Evolutionary conservation across 2,329 filamentous ascomycete species (phyloP), one percentile per base, ranked within the genome.

Genomic region (Colletotrichum lentis): DNA sequence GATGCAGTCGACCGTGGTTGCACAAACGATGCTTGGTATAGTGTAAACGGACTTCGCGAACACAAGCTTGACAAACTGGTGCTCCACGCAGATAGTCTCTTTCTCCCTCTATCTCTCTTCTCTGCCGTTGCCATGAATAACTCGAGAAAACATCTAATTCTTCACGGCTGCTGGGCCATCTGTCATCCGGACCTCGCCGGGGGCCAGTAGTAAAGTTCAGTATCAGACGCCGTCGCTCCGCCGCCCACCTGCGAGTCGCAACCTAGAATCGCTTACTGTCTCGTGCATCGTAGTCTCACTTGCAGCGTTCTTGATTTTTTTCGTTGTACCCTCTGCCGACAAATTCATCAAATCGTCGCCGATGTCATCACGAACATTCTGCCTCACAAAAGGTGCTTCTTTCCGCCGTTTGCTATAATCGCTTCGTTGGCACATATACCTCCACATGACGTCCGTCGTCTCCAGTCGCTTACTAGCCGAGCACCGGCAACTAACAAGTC

Each of bases 361-460:
- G 18, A 46, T 58, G 41, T 6, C 43, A 12, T 47, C 6, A 37
- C 12, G 31, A 41, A 43, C 47, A 61, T 24, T 10, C 27, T 50
- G 54, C 41, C 54, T 52, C 5, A 5, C 18, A 20, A 27, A 35
- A 22, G 35, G 22, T 47, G 4, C 10, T 3, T 37, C 5, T 52
- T 41, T 10, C 35, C 35, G 27, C 35, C 27, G 44, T 44, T 47
- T 16, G 37, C 55, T 49, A 58, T 50, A 27, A 56, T 52, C 20
- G 35, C 60, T 67, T 27, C 41, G 31, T 27, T 59, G 53, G 60
- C 64, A 67, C 60, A 67, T 58, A 64, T 64, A 64, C n/a, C 60
- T 53, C 62, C 60, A 58, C 22, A 65, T 68, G 65, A 65, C 62
- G 62, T 60, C 27, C 47, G 44, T 43, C 47, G 20, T 41, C 20